Percentiles rank a stretch among this genome's conserved stretches.
phyloP scores from a whole-genome alignment of 305 asterid genomes.

The Salvia sclarea region DNA sequence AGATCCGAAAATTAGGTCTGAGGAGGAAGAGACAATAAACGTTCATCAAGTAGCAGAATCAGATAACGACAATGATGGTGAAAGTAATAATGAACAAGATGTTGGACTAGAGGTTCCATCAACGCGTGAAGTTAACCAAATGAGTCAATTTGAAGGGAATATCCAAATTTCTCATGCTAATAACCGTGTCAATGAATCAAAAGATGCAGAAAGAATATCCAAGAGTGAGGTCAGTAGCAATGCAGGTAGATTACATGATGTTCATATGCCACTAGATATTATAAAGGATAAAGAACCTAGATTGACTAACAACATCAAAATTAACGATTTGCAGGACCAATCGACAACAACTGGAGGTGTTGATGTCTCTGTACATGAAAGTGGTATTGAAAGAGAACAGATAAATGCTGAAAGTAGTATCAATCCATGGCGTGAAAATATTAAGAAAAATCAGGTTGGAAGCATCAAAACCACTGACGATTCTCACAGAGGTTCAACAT shows the following conservation, averaged over 20 bases:
- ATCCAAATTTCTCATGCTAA: conserved; percentile 40
- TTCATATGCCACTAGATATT: conserved; percentile 27
- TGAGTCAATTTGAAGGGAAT: conserved; percentile 45
- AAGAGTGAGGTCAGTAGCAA: conserved; percentile 45
- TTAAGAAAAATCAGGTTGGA: conserved; percentile 35
- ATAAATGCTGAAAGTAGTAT: conserved; percentile 26
- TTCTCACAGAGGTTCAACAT: conserved; percentile 20
- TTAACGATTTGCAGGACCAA: conserved; percentile 40
- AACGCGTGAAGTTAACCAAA: conserved; percentile 26
- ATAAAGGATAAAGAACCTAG: conserved; percentile 3
- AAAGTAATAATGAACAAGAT: conserved; percentile 35
- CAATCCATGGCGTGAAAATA: conserved; percentile 27
- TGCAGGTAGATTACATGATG: conserved; percentile 36
- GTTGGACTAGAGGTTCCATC: conserved; percentile 40
- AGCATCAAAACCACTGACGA: conserved; percentile 24
- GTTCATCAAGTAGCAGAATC: conserved; percentile 33
- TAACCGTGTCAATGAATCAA: conserved; percentile 33
- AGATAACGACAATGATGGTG: conserved; percentile 42
- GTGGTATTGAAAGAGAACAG: conserved; percentile 28
- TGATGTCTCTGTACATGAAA: conserved; percentile 28
- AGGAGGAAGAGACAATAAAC: conserved; percentile 38
- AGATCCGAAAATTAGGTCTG: conserved; percentile 39
- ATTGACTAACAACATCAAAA: conserved; percentile 21
- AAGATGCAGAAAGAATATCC: conserved; percentile 34
- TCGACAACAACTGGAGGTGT: conserved; percentile 28